Evolutionary conservation across 148 eudicot species (phyloP).

Genomic region (Fagopyrum esculentum): DNA sequence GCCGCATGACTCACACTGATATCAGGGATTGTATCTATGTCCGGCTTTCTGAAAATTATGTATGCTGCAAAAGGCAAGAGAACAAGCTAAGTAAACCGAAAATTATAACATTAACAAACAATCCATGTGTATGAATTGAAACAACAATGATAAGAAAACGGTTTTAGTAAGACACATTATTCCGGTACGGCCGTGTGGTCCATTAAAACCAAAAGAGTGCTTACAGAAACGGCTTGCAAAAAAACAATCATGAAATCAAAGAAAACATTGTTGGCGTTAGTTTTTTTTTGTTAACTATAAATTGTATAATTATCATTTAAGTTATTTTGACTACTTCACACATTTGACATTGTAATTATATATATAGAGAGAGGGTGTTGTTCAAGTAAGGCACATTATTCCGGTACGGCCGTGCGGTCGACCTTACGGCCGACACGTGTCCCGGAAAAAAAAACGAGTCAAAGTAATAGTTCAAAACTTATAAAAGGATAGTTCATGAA

Average conservation of each 20-base stretch:
- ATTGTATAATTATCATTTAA: no score
- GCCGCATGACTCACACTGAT: background rate
- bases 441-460: no score
- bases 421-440: no score
- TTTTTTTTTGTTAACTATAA: no score
- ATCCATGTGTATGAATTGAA: background rate
- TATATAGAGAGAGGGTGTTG: no score
- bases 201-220: background rate
- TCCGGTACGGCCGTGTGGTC: background rate
- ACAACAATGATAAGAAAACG: background rate
- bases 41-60: background rate
- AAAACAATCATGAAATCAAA: background rate
- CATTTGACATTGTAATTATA: no score
- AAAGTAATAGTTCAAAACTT: no score
- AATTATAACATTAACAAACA: background rate
- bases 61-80: background rate
- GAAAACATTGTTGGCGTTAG: background rate
- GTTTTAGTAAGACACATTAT: background rate
- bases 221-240: background rate
- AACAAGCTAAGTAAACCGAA: background rate
- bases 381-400: no score
- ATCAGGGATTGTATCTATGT: background rate
- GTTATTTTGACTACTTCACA: no score
- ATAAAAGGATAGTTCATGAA: no score
- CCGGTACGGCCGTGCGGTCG: no score